phyloP scores from a whole-genome alignment of 441 rosid genomes.

The Viola pubescens region DNA sequence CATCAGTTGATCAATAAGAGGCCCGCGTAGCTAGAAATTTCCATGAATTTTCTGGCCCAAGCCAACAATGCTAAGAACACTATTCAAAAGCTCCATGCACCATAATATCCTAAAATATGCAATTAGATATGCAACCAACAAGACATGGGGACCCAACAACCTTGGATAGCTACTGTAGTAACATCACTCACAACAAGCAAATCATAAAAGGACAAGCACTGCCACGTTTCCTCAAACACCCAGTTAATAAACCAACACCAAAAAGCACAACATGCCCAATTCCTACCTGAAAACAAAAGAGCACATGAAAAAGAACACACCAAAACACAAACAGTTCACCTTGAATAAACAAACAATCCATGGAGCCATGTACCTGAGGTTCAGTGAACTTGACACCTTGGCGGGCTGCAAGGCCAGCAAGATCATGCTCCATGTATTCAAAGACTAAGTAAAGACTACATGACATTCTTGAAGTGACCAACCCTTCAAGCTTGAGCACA shows the following conservation, averaged over 20 bases:
- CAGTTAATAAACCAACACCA: conserved; percentile 18
- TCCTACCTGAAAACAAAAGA: conserved; percentile 22
- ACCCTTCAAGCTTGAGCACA: conserved; percentile 83
- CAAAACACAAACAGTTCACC: conserved; percentile 13
- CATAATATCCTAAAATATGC: conserved; percentile 13
- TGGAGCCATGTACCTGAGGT: conserved; percentile 50
- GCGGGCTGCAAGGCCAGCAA: conserved; percentile 61
- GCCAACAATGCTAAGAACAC: conserved; percentile 12
- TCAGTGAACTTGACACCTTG: conserved; percentile 62
- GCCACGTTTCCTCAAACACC: conserved; percentile 17
- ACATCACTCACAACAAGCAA: conserved; percentile 6
- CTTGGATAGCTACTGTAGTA: conserved; percentile 12
- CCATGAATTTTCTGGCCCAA: conserved; percentile 19
- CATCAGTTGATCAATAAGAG: background rate
- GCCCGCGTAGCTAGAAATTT: conserved; percentile 9
- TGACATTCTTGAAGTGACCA: conserved; percentile 79
- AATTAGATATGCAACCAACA: conserved; percentile 5
- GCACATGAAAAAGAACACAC: conserved; percentile 1
- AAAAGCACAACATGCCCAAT: conserved; percentile 19
- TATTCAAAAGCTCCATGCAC: conserved; percentile 15
- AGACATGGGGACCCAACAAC: conserved; percentile 28
- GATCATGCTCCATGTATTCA: conserved; percentile 88
- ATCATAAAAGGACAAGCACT: conserved; percentile 15
- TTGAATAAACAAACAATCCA: conserved; percentile 7
- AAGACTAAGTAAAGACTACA: conserved; percentile 80